Conservation (phyloP, 2,329 filamentous ascomycete species). For the Thelonectria olida region DNA sequence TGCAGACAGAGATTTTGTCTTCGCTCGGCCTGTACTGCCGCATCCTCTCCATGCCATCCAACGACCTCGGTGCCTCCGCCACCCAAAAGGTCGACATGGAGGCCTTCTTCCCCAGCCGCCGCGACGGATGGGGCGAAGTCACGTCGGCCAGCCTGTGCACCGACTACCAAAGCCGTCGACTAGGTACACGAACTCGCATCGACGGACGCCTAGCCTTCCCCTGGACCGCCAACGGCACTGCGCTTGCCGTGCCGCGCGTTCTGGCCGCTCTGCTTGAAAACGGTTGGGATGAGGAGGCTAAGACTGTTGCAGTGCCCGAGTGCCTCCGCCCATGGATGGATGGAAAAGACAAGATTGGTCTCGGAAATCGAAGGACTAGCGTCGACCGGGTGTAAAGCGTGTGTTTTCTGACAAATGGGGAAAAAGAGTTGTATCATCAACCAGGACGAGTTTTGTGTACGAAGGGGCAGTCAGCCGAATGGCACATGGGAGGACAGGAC, state of each 20-base stretch:
- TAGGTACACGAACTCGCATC: conserved; percentile 77
- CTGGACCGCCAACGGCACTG: conserved; percentile 93
- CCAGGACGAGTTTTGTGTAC: background rate
- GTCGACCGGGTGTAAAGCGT: conserved; percentile 40
- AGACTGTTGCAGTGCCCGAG: conserved; percentile 78
- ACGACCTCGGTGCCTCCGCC: conserved; percentile 90
- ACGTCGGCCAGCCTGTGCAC: conserved; percentile 91
- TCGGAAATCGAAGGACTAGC: conserved; percentile 41
- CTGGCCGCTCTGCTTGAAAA: conserved; percentile 90
- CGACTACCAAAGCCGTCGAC: conserved; percentile 88
- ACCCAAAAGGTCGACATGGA: conserved; percentile 92
- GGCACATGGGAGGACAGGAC: background rate
- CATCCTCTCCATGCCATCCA: conserved; percentile 89
- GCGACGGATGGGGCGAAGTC: conserved; percentile 84
- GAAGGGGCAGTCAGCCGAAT: background rate
- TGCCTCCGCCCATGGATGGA: conserved; percentile 88
- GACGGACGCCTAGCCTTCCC: conserved; percentile 74
- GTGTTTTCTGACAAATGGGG: background rate
- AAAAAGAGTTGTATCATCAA: background rate
- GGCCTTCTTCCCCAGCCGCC: conserved; percentile 87
- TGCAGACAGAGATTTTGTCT: conserved; percentile 85
- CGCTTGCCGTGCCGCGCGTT: conserved; percentile 88
- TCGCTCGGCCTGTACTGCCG: conserved; percentile 85
- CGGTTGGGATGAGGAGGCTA: conserved; percentile 79
- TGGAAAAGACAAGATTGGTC: conserved; percentile 71